Evolutionary conservation across 805 yeast species (phyloP).

Genomic region (Pichia sporocuriosa): DNA sequence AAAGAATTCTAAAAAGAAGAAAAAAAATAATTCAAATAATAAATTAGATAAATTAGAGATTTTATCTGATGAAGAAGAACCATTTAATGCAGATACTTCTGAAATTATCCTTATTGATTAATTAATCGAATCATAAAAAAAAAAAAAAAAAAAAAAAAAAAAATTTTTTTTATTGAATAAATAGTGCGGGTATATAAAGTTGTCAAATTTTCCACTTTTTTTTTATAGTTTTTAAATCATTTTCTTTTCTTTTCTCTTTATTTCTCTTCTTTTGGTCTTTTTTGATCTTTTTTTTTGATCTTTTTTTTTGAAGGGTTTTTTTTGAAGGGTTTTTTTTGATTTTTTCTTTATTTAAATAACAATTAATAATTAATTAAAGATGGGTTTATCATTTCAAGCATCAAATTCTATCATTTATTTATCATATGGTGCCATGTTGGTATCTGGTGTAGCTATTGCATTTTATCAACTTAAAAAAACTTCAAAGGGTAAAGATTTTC

Average conservation of each 20-base stretch:
- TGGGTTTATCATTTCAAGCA: conserved; percentile 36
- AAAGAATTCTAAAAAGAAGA: background rate
- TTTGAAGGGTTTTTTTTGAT: background rate
- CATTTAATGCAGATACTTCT: conserved; percentile 2
- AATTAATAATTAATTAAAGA: background rate
- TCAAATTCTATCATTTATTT: conserved; percentile 60
- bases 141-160: background rate
- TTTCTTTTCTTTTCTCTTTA: background rate
- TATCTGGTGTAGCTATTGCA: conserved; percentile 54
- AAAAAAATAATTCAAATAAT: no score
- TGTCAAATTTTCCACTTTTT: background rate
- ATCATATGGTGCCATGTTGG: conserved; percentile 49
- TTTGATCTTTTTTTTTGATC: background rate
- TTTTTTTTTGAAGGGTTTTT: background rate
- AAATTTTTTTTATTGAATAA: background rate
- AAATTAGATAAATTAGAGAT: no score
- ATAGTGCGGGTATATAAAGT: no score
- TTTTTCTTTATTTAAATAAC: background rate
- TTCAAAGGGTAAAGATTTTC: conserved; percentile 41
- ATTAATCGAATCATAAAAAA: no score
- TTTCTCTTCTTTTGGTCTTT: no score
- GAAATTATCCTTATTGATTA: conserved; percentile 9
- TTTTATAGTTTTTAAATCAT: background rate
- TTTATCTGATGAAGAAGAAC: no score
- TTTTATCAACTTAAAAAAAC: conserved; percentile 39